A percentile compares a stretch with the other conserved stretches of the same genome.
phyloP scores from a whole-genome alignment of 192 early-diverging fungal species.

The Diversispora epigaea region DNA sequence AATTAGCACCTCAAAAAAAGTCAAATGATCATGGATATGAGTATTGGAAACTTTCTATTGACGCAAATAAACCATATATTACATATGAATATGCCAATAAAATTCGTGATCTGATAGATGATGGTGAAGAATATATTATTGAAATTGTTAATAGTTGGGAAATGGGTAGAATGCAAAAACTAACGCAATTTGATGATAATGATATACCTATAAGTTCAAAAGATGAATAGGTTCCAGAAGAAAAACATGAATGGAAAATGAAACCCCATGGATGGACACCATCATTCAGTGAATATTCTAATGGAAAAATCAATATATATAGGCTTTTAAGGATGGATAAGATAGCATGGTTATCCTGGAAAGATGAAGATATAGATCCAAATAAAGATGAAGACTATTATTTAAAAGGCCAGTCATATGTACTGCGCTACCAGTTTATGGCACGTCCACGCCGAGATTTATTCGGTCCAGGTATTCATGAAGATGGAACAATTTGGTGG shows the following conservation, averaged over 20 bases:
- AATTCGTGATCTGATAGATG: neutral
- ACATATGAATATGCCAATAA: neutral
- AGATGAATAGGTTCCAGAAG: neutral
- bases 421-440: too few species aligned
- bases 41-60: neutral
- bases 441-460: too few species aligned
- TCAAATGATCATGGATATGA: neutral
- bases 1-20: neutral
- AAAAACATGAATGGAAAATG: neutral
- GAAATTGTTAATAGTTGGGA: neutral
- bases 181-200: neutral
- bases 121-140: slow-evolving; percentile 4
- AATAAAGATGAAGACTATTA: too few species aligned
- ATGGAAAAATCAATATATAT: neutral
- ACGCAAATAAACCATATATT: neutral
- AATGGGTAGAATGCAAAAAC: neutral
- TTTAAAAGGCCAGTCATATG: too few species aligned
- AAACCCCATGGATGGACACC: neutral
- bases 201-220: neutral
- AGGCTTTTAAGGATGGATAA: neutral
- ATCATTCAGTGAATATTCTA: neutral
- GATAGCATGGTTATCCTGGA: too few species aligned
- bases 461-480: too few species aligned
- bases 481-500: too few species aligned
- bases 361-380: too few species aligned